These are phyloP conservation scores for Helminthosporium solani DNA, from an alignment of 2,329 filamentous ascomycete genomes.

Conservation along the genomic window DNA sequence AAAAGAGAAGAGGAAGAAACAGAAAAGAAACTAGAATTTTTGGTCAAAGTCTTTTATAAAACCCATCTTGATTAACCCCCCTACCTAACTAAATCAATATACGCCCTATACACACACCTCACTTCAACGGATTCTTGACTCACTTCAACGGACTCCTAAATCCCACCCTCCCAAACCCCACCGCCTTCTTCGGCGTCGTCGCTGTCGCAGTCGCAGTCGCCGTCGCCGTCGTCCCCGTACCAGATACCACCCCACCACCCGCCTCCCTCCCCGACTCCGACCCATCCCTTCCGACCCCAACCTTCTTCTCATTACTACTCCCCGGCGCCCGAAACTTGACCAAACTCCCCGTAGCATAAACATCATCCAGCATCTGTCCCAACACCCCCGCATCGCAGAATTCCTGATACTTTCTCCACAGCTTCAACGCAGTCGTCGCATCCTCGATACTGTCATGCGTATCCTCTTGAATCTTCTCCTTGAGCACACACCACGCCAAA, in stretches of 20 bases:
- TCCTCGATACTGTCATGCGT: slow-evolving; percentile 96
- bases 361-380: slow-evolving; percentile 80
- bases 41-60: too few species aligned
- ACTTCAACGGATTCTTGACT: too few species aligned
- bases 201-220: slow-evolving; percentile 14
- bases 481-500: slow-evolving; percentile 80
- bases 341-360: slow-evolving; percentile 68
- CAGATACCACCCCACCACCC: slow-evolving; percentile 18
- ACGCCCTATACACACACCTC: too few species aligned
- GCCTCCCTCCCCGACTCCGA: slow-evolving; percentile 50
- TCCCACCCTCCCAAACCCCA: slow-evolving; percentile 39
- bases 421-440: slow-evolving; percentile 81
- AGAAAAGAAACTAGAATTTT: too few species aligned
- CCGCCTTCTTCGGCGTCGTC: slow-evolving; percentile 52
- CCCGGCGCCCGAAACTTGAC: slow-evolving; percentile 45
- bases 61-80: too few species aligned
- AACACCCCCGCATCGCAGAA: slow-evolving; percentile 83
- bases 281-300: slow-evolving; percentile 53
- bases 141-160: slow-evolving; percentile 38
- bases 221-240: background rate
- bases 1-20: too few species aligned
- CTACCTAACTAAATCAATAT: too few species aligned
- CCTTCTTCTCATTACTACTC: slow-evolving; percentile 24
- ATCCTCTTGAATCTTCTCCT: slow-evolving; percentile 89
- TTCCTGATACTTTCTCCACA: slow-evolving; percentile 88